Percentiles rank a stretch among this genome's conserved stretches.
Conservation (phyloP, 495 filamentous ascomycete genomes). For the Hypoxylon rickii region DNA sequence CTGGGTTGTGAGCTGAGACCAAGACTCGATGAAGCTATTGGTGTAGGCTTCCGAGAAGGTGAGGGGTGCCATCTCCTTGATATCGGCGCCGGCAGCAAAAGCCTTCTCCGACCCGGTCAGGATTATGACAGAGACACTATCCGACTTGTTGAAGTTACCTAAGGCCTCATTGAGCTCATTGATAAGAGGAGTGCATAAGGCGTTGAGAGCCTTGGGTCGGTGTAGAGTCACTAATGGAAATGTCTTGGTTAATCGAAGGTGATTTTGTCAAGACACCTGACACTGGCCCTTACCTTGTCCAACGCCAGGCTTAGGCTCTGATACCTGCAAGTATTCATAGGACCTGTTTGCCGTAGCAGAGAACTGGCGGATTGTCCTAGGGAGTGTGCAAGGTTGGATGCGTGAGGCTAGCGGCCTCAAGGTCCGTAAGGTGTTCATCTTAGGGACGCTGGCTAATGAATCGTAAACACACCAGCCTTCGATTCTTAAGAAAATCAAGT, state of each 20-base stretch:
- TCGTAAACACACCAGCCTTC: constrained; percentile 5
- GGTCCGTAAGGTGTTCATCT: constrained; percentile 61
- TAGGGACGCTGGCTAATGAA: constrained; percentile 12
- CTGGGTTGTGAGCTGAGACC: constrained; percentile 78
- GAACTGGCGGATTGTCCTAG: constrained; percentile 57
- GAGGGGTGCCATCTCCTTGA: constrained; percentile 95
- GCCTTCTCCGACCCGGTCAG: constrained; percentile 86
- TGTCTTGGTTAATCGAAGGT: constrained; percentile 19
- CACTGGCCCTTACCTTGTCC: constrained; percentile 67
- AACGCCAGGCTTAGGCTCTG: constrained; percentile 83
- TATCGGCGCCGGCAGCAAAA: constrained; percentile 96
- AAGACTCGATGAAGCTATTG: constrained; percentile 87
- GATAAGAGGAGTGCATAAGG: constrained; percentile 86
- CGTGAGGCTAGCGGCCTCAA: constrained; percentile 64
- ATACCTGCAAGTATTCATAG: constrained; percentile 83
- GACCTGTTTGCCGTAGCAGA: constrained; percentile 57
- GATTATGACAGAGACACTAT: constrained; percentile 73
- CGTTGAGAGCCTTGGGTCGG: constrained; percentile 93
- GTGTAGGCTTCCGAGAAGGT: constrained; percentile 85
- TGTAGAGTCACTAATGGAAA: constrained; percentile 78
- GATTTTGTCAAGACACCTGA: not conserved
- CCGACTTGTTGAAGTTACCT: constrained; percentile 68
- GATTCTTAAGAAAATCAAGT: too few relatives aligned
- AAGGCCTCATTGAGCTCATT: constrained; percentile 86
- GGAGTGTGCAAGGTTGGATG: constrained; percentile 55